Evolutionary conservation across 768 basidiomycete genomes (phyloP).

Genomic region (Podaxis pistillaris): DNA sequence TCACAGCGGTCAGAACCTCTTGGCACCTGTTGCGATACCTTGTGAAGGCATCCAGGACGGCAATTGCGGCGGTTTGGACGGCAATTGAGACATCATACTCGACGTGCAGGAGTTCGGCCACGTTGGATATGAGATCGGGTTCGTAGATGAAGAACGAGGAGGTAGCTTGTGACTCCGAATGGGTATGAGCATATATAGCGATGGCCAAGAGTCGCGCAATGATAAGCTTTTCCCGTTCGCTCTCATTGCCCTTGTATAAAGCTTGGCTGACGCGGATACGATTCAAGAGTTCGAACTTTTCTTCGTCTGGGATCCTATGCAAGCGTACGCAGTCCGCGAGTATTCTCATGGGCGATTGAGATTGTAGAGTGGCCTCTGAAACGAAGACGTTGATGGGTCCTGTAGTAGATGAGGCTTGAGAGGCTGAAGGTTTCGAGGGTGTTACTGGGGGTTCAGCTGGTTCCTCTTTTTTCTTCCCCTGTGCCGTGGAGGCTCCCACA

Average conservation of each 20-base stretch:
- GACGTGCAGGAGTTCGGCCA: conserved; percentile 87
- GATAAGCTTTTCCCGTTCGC: conserved; percentile 76
- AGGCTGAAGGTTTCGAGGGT: conserved; percentile 42
- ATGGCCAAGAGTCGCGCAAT: conserved; percentile 81
- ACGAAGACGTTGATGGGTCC: conserved; percentile 64
- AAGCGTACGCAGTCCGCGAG: conserved; percentile 70
- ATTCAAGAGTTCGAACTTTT: conserved; percentile 87
- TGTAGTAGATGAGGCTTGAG: conserved; percentile 31
- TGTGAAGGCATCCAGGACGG: conserved; percentile 87
- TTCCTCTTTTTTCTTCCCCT: conserved; percentile 42
- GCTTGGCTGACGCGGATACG: conserved; percentile 80
- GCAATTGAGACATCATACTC: conserved; percentile 67
- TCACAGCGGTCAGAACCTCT: conserved; percentile 87
- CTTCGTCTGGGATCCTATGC: conserved; percentile 71
- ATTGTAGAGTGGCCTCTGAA: conserved; percentile 55
- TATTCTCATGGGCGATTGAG: conserved; percentile 70
- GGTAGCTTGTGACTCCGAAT: conserved; percentile 73
- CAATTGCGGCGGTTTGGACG: conserved; percentile 82
- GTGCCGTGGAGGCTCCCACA: conserved; percentile 33
- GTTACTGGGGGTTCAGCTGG: conserved; percentile 42
- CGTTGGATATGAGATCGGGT: conserved; percentile 84
- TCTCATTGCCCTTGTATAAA: conserved; percentile 54
- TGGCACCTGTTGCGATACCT: conserved; percentile 80
- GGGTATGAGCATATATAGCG: conserved; percentile 88
- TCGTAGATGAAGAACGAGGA: conserved; percentile 90